Percentiles rank a stretch among this genome's conserved stretches.
phyloP scores from a whole-genome alignment of 371 early-diverging fungal genomes.

The Lichtheimia corymbifera region DNA sequence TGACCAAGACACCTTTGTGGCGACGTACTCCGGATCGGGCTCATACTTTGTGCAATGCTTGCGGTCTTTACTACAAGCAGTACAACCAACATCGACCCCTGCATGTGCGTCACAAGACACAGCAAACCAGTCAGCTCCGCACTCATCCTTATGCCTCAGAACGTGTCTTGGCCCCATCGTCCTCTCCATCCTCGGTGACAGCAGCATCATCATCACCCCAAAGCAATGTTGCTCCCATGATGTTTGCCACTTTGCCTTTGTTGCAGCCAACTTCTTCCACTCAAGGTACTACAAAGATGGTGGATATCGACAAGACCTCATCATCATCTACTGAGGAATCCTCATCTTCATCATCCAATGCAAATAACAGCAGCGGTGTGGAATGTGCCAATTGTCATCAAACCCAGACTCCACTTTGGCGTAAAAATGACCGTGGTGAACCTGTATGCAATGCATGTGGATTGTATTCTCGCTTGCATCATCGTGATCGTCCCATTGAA shows the following conservation, averaged over 20 bases:
- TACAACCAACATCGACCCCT: slow-evolving; percentile 72
- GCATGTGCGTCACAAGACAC: slow-evolving; percentile 58
- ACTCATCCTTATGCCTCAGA: slow-evolving; percentile 21
- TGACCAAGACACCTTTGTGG: slow-evolving; percentile 82
- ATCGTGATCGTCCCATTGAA: slow-evolving; percentile 59
- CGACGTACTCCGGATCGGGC: slow-evolving; percentile 74
- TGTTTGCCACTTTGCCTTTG: slow-evolving; percentile 14
- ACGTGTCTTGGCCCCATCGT: slow-evolving; percentile 12
- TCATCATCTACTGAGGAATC: neutral
- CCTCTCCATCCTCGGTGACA: slow-evolving; percentile 3
- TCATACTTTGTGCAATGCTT: slow-evolving; percentile 85
- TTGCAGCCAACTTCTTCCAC: slow-evolving; percentile 9
- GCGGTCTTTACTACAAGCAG: slow-evolving; percentile 81
- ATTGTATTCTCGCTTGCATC: slow-evolving; percentile 83
- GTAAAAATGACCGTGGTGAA: slow-evolving; percentile 77
- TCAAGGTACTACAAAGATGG: neutral
- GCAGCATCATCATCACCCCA: slow-evolving; percentile 11
- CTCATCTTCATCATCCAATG: neutral
- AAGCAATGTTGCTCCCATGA: slow-evolving; percentile 13
- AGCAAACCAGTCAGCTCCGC: slow-evolving; percentile 17
- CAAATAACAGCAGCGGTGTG: neutral
- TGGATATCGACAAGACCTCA: slow-evolving; percentile 8
- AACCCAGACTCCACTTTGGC: slow-evolving; percentile 88
- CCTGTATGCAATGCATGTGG: slow-evolving; percentile 94
- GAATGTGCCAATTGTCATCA: slow-evolving; percentile 81